Evolutionary conservation across 2,329 filamentous ascomycete genomes (phyloP), one percentile per base, ranked within the genome.

Genomic region (Cercospora zeae-maydis): DNA sequence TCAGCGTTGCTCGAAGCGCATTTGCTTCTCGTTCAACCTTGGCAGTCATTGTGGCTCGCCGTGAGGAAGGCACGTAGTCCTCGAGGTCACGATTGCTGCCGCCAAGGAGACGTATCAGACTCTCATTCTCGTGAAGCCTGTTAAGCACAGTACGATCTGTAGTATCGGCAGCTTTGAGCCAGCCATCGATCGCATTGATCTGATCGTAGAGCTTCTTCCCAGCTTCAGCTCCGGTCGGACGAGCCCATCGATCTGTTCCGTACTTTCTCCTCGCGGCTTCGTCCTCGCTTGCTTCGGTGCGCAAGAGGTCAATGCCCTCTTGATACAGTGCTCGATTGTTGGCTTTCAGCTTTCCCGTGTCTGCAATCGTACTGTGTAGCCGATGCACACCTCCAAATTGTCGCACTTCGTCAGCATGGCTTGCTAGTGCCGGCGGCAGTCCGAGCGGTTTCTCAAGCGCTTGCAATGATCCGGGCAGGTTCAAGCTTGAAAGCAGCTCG

Each of bases 401-500:
- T 19, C 93, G 85, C 54, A 99, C 89, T 73, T 98, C 95, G 74
- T 98, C 93, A 0, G 93, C 93, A 70, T 97, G 95, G 21, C 95
- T 91, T 2, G 92, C 85, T 1, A 99, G 78, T 14, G 87, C 90
- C 0, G 92, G 91, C 0, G 95, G 95, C 3, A 99, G 78, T 0
- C 95, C 95, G 0, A 99, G 82, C 0, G 95, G 95, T 74, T 97
- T 98, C 74, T 99, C 95, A 0, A 98, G 82, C 0, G 95, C 95
- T 75, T 99, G 95, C 3, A 99, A 78, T 1, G 93, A 96, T 0
- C 95, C 95, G 0, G 95, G 95, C 0, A 99, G 84, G 63, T 96
- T 95, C 13, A 98, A 80, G 0, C 89, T 93, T 16, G 90, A 86
- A 21, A 98, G 79, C 0, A 93, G 75, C 69, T 91, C 88, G 71